These are phyloP conservation scores for Pelargonium fulgidum DNA, from an alignment of 441 rosid genomes.

Conservation along the genomic window DNA sequence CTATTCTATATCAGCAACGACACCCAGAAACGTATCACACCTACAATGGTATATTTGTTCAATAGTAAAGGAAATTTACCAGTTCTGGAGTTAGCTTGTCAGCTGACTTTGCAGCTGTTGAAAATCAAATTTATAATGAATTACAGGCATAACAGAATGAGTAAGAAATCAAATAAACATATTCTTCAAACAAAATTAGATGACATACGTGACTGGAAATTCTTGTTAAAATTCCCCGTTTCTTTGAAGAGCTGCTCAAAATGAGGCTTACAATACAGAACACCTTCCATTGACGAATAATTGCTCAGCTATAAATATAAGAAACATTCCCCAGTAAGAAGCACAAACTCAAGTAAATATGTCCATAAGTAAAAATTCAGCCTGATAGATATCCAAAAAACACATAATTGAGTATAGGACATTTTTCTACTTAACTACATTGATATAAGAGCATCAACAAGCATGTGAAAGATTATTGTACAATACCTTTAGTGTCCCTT, in stretches of 20 bases:
- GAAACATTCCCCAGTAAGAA: constrained; percentile 12
- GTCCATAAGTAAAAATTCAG: not conserved
- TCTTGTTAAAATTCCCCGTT: constrained; percentile 81
- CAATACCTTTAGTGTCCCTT: constrained; percentile 73
- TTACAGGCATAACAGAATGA: constrained; percentile 14
- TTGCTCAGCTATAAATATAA: constrained; percentile 54
- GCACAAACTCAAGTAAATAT: constrained; percentile 12
- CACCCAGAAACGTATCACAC: constrained; percentile 10
- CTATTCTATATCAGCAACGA: constrained; percentile 23
- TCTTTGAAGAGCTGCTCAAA: constrained; percentile 96
- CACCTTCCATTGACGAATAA: constrained; percentile 96
- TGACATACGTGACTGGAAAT: constrained; percentile 78
- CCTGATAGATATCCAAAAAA: not conserved
- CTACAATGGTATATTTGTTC: constrained; percentile 1
- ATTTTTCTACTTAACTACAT: constrained; percentile 10
- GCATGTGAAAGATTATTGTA: not conserved
- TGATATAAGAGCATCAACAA: not conserved
- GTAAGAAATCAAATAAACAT: constrained; percentile 3
- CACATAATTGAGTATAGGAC: not conserved
- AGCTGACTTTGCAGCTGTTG: constrained; percentile 80
- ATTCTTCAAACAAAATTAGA: constrained; percentile 10
- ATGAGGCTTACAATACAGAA: constrained; percentile 89
- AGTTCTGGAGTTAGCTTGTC: constrained; percentile 79
- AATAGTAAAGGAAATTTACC: constrained; percentile 41
- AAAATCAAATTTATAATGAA: constrained; percentile 22